A percentile compares a stretch with the other conserved stretches of the same genome.
Conservation (phyloP, 2,329 filamentous ascomycete species). For the Nemania diffusa region DNA sequence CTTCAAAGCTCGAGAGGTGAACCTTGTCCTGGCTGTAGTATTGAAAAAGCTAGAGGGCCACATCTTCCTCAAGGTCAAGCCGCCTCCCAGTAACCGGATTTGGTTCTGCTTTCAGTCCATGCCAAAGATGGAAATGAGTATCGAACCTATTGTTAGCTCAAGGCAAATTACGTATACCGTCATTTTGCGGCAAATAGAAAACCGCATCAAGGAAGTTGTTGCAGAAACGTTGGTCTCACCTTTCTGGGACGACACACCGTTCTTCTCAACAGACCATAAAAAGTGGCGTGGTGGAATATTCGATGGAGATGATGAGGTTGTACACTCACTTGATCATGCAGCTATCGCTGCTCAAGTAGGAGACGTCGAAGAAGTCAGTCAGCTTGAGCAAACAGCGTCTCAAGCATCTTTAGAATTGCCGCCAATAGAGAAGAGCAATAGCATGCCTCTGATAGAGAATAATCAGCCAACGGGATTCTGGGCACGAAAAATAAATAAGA, state of each 20-base stretch:
- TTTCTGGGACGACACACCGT: conserved; percentile 96
- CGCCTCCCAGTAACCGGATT: conserved; percentile 92
- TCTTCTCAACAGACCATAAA: conserved; percentile 83
- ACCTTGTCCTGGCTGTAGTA: conserved; percentile 85
- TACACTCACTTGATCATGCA: conserved; percentile 52
- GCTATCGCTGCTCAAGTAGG: conserved; percentile 56
- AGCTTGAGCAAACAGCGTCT: conserved; percentile 55
- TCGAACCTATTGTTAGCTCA: conserved; percentile 94
- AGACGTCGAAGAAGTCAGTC: conserved; percentile 60
- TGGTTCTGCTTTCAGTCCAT: conserved; percentile 96
- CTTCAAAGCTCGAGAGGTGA: conserved; percentile 91
- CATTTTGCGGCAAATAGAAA: conserved; percentile 93
- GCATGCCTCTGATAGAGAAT: conserved; percentile 57
- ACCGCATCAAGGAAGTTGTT: conserved; percentile 91
- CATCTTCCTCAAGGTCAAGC: conserved; percentile 86
- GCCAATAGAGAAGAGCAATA: conserved; percentile 67
- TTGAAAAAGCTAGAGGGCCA: conserved; percentile 88
- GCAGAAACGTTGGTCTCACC: conserved; percentile 91
- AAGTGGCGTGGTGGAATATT: conserved; percentile 87
- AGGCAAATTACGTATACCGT: conserved; percentile 95
- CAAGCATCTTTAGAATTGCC: conserved; percentile 53
- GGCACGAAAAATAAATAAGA: conserved; percentile 59
- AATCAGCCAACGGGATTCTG: conserved; percentile 58
- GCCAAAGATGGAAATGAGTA: conserved; percentile 92
- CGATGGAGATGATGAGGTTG: conserved; percentile 63